Conservation (phyloP, 306 rosid species). For the Quillaja saponaria region DNA sequence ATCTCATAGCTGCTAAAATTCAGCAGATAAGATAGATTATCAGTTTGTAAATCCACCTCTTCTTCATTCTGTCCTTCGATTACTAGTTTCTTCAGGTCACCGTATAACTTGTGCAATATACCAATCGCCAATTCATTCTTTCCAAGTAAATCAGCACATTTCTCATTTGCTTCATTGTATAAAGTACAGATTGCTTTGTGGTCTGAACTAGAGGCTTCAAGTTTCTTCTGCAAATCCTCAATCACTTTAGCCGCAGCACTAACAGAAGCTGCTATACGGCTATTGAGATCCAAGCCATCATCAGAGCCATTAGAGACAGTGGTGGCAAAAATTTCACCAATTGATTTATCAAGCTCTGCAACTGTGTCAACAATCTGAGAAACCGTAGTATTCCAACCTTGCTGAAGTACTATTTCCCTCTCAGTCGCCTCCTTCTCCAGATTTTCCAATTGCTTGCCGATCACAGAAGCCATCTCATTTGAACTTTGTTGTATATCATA, state of each 20-base stretch:
- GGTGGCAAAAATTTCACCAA: conserved; percentile 41
- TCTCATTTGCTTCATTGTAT: conserved; percentile 55
- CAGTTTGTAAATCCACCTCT: conserved; percentile 41
- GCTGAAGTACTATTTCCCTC: conserved; percentile 62
- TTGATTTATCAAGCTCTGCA: conserved; percentile 61
- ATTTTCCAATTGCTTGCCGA: conserved; percentile 56
- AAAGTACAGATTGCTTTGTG: conserved; percentile 45
- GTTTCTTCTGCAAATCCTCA: conserved; percentile 61
- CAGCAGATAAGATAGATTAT: conserved; percentile 55
- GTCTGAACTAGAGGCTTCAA: conserved; percentile 55
- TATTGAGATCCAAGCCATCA: conserved; percentile 33
- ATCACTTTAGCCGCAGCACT: conserved; percentile 59
- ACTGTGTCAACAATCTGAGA: conserved; percentile 53
- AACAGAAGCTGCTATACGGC: conserved; percentile 52
- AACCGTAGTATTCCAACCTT: conserved; percentile 53
- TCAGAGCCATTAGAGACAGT: conserved; percentile 28
- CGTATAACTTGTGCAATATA: conserved; percentile 50
- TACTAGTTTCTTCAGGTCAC: conserved; percentile 55
- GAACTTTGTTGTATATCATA: conserved; percentile 58
- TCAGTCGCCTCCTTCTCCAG: conserved; percentile 62
- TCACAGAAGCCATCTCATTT: conserved; percentile 55
- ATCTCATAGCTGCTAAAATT: conserved; percentile 56
- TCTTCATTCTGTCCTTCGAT: conserved; percentile 51
- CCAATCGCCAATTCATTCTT: conserved; percentile 60
- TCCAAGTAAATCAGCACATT: conserved; percentile 58